phyloP scores from a whole-genome alignment of 345 rosid species.

The Brassica nigra region DNA sequence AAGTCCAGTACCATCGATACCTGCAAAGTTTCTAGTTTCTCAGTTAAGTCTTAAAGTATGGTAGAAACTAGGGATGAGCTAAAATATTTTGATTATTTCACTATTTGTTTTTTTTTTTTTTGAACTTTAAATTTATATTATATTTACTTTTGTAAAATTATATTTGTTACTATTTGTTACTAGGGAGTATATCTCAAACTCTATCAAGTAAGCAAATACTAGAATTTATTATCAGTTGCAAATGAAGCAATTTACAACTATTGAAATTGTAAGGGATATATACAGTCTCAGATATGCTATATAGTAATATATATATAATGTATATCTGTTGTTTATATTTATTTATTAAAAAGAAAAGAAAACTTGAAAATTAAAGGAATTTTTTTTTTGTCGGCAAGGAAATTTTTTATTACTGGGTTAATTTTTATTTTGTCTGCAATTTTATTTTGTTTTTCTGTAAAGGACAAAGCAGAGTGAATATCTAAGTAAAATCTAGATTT shows the following conservation, averaged over 20 bases:
- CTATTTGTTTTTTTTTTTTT: too few species aligned
- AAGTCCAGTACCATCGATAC: conserved; percentile 81
- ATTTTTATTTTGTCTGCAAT: not conserved
- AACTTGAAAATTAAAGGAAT: not conserved
- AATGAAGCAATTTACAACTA: not conserved
- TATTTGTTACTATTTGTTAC: too few species aligned
- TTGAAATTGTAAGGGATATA: not conserved
- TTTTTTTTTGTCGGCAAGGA: not conserved
- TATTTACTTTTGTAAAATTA: too few species aligned
- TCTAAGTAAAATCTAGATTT: not conserved
- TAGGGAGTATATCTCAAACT: not conserved
- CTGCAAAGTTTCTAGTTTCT: conserved; percentile 40
- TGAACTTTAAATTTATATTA: too few species aligned
- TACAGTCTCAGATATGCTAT: not conserved
- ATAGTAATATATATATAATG: too few species aligned
- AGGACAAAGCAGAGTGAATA: not conserved
- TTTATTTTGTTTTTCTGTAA: not conserved
- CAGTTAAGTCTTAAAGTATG: not conserved
- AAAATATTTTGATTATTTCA: not conserved
- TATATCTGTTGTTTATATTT: not conserved
- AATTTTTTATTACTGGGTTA: not conserved
- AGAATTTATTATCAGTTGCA: not conserved
- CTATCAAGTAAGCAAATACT: not conserved
- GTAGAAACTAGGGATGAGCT: not conserved
- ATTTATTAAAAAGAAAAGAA: too few species aligned